A percentile compares a stretch with the other conserved stretches of the same genome.
Conservation (phyloP, 495 filamentous ascomycete species). For the Niebla homalea region DNA sequence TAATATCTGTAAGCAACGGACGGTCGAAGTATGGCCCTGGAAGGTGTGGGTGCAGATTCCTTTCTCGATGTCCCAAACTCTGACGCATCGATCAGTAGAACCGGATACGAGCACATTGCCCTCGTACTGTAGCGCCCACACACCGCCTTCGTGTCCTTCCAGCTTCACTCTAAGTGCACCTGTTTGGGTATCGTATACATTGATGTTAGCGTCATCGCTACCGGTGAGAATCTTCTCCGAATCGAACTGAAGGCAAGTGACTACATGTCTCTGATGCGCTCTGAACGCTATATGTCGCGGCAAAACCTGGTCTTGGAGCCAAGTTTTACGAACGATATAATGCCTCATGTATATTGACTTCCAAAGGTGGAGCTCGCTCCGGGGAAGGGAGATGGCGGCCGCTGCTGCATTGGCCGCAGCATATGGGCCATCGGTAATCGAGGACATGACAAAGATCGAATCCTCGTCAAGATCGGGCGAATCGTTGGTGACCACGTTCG, state of each 20-base stretch:
- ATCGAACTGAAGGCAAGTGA: slow-evolving; percentile 96
- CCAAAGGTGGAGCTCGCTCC: slow-evolving; percentile 78
- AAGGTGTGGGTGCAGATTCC: slow-evolving; percentile 89
- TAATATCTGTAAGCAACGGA: slow-evolving; percentile 89
- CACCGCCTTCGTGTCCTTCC: slow-evolving; percentile 89
- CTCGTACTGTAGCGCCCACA: slow-evolving; percentile 95
- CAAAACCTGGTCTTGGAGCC: slow-evolving; percentile 74
- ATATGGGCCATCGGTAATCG: slow-evolving; percentile 60
- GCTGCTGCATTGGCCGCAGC: slow-evolving; percentile 74
- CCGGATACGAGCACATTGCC: slow-evolving; percentile 92
- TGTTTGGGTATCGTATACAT: slow-evolving; percentile 96
- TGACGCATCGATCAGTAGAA: slow-evolving; percentile 87
- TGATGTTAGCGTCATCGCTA: slow-evolving; percentile 94
- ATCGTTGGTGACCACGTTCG: slow-evolving; percentile 1
- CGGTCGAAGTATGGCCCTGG: slow-evolving; percentile 93
- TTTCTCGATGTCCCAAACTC: slow-evolving; percentile 93
- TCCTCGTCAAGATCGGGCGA: slow-evolving; percentile 11
- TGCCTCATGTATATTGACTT: slow-evolving; percentile 93
- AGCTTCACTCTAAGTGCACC: slow-evolving; percentile 71
- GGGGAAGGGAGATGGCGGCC: slow-evolving; percentile 65
- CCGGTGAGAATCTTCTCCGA: slow-evolving; percentile 95
- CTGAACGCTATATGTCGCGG: slow-evolving; percentile 94
- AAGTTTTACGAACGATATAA: slow-evolving; percentile 73
- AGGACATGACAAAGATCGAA: slow-evolving; percentile 5
- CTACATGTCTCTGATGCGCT: slow-evolving; percentile 89